Conservation (phyloP, 108 stramenopile genomes). For the Conticribra weissflogii region DNA sequence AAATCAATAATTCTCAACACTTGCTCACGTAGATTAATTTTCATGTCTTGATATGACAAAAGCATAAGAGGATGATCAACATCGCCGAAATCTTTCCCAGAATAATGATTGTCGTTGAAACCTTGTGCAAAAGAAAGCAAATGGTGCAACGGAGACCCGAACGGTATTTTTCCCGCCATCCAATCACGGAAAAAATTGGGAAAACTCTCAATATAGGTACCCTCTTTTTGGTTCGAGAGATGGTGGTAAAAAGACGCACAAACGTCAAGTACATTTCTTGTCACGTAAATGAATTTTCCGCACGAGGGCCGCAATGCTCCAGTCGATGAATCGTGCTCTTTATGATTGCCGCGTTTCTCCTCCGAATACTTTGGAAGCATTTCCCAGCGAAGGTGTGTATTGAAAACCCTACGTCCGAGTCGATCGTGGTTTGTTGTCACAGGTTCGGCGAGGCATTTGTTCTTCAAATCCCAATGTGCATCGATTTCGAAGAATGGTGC, state of each 20-base stretch:
- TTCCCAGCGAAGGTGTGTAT: constrained; percentile 71
- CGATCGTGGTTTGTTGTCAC: constrained; percentile 32
- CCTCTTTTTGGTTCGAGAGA: constrained; percentile 67
- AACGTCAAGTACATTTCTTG: constrained; percentile 59
- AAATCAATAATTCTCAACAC: constrained; percentile 38
- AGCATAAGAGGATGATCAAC: constrained; percentile 25
- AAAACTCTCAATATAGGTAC: constrained; percentile 40
- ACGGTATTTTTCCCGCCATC: constrained; percentile 56
- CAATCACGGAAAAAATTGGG: constrained; percentile 51
- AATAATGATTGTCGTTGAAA: constrained; percentile 31
- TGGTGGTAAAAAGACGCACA: constrained; percentile 74
- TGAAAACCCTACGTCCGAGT: constrained; percentile 58
- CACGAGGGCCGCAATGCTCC: constrained; percentile 15
- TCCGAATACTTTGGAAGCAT: constrained; percentile 56
- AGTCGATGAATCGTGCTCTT: not conserved
- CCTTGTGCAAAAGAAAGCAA: constrained; percentile 50
- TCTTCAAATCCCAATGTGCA: constrained; percentile 48
- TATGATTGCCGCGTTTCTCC: constrained; percentile 2
- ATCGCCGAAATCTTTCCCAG: not conserved
- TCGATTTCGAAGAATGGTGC: constrained; percentile 78
- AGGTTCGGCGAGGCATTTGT: constrained; percentile 7
- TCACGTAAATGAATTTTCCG: constrained; percentile 67
- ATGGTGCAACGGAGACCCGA: constrained; percentile 62
- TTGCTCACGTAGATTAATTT: constrained; percentile 23
- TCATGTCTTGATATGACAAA: constrained; percentile 48